These are phyloP conservation scores for Filosporella fistucella DNA, from an alignment of 495 filamentous ascomycete genomes.

Conservation along the genomic window DNA sequence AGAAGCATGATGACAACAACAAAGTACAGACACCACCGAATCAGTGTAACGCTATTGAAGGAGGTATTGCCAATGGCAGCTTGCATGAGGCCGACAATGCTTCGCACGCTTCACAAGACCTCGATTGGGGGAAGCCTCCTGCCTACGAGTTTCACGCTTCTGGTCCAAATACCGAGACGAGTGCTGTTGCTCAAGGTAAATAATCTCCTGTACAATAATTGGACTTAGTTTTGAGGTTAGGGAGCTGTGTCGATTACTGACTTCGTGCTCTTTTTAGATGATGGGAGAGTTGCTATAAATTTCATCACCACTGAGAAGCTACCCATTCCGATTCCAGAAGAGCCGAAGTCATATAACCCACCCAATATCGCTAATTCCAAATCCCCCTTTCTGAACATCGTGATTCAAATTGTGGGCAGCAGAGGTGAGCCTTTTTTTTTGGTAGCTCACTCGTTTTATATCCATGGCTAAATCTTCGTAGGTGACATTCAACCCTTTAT, in stretches of 20 bases:
- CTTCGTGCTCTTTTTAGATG: not conserved
- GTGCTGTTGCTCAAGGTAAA: too few species aligned
- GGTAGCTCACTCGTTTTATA: too few species aligned
- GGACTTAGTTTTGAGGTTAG: not conserved
- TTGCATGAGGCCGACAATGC: not conserved
- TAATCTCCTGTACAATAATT: not conserved
- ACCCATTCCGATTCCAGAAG: not conserved
- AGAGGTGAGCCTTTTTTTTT: slow-evolving; percentile 2
- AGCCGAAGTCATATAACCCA: not conserved
- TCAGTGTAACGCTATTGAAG: not conserved
- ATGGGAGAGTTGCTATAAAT: not conserved
- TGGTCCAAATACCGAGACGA: not conserved
- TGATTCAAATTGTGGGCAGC: slow-evolving; percentile 22
- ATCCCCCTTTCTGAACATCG: slow-evolving; percentile 13
- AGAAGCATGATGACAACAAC: not conserved
- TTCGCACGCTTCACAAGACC: too few species aligned
- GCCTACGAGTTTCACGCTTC: slow-evolving; percentile 5
- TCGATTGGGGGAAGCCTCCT: slow-evolving; percentile 11
- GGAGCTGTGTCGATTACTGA: not conserved
- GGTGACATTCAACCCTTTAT: slow-evolving; percentile 63
- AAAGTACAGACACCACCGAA: not conserved
- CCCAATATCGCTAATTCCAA: not conserved
- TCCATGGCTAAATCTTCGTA: not conserved
- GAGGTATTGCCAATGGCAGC: not conserved
- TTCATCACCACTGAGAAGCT: not conserved